phyloP scores from a whole-genome alignment of 371 early-diverging fungal genomes.

The Massospora cicadina region DNA sequence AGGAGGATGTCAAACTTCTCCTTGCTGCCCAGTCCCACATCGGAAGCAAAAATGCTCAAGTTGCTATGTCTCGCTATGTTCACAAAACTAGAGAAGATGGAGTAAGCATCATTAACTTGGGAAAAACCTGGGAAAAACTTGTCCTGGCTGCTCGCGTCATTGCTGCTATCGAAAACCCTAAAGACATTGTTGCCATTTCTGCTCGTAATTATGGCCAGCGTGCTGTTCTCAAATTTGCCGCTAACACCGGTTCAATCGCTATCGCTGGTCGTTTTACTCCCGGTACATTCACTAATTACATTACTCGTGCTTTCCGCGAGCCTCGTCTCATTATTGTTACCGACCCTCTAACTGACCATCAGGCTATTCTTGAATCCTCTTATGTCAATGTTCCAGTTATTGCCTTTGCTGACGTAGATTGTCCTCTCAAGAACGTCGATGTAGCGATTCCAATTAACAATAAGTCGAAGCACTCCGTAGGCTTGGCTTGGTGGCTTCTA shows the following conservation, averaged over 20 bases:
- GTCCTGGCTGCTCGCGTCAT: slow-evolving; percentile 97
- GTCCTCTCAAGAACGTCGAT: slow-evolving; percentile 86
- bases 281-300: slow-evolving; percentile 99
- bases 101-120: slow-evolving; percentile 93
- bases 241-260: slow-evolving; percentile 92
- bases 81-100: slow-evolving; percentile 89
- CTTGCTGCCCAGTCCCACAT: slow-evolving; percentile 86
- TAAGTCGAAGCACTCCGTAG: slow-evolving; percentile 95
- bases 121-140: slow-evolving; percentile 99
- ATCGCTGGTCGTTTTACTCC: slow-evolving; percentile 99
- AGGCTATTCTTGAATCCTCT: slow-evolving; percentile 96
- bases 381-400: slow-evolving; percentile 99
- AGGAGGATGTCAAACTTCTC: slow-evolving; percentile 80
- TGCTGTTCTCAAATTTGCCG: slow-evolving; percentile 96
- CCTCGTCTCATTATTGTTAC: slow-evolving; percentile 95
- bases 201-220: slow-evolving; percentile 96
- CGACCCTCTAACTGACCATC: slow-evolving; percentile 96
- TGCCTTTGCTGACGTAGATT: slow-evolving; percentile 96
- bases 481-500: slow-evolving; percentile 92
- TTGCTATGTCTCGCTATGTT: slow-evolving; percentile 80
- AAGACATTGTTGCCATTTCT: slow-evolving; percentile 88
- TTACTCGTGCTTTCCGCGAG: slow-evolving; percentile 96
- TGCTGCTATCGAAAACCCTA: slow-evolving; percentile 88
- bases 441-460: slow-evolving; percentile 99
- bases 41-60: slow-evolving; percentile 79